These are phyloP conservation scores for Aspergillus jensenii DNA, from an alignment of 2,329 filamentous ascomycete species.

Conservation along the genomic window DNA sequence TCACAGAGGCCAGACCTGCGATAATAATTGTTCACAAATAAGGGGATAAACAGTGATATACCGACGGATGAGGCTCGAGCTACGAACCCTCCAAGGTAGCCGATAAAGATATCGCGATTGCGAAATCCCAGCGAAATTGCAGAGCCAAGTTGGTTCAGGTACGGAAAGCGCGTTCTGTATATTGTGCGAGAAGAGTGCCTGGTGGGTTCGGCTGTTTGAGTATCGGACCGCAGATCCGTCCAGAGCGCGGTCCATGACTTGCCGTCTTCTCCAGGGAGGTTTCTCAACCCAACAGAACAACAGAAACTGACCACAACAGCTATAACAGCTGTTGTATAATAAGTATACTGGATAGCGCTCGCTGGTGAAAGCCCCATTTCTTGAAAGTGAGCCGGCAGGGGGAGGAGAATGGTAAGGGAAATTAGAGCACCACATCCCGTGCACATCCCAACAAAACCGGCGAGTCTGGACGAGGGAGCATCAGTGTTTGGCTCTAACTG, in stretches of 20 bases:
- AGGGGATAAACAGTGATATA: constrained; percentile 90
- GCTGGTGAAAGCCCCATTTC: constrained; percentile 69
- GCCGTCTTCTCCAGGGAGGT: constrained; percentile 68
- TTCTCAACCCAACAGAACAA: constrained; percentile 74
- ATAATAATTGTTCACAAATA: constrained; percentile 91
- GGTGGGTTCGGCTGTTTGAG: background rate
- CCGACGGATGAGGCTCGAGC: constrained; percentile 91
- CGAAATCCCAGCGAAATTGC: constrained; percentile 70
- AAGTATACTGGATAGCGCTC: constrained; percentile 76
- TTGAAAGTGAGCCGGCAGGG: constrained; percentile 78
- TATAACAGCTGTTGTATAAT: constrained; percentile 78
- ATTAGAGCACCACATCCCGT: constrained; percentile 90
- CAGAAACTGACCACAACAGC: constrained; percentile 70
- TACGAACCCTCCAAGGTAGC: constrained; percentile 92
- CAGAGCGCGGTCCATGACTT: constrained; percentile 67
- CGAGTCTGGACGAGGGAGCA: constrained; percentile 63
- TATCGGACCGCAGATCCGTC: constrained; percentile 4
- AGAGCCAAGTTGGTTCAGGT: constrained; percentile 58
- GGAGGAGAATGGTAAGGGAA: constrained; percentile 78
- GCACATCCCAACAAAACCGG: constrained; percentile 87
- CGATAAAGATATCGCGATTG: constrained; percentile 77
- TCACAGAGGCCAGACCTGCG: constrained; percentile 77
- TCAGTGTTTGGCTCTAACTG: constrained; percentile 14
- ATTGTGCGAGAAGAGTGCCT: background rate
- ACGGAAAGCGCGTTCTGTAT: constrained; percentile 21